phyloP scores from a whole-genome alignment of 805 yeast species.

The Debaryomyces prosopidis region DNA sequence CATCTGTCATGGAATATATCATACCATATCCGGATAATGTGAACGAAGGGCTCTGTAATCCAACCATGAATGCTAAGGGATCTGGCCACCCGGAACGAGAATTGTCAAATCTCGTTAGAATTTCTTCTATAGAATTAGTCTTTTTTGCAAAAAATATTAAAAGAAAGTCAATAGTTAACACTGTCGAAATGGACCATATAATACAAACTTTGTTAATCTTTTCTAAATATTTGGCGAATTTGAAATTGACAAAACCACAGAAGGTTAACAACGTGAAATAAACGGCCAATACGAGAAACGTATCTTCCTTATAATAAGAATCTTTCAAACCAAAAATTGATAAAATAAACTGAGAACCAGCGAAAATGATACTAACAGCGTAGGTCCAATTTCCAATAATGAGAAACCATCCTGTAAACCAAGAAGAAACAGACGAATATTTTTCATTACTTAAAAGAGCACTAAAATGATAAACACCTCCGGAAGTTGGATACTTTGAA shows the following conservation, averaged over 20 bases:
- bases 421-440: slow-evolving; percentile 59
- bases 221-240: slow-evolving; percentile 60
- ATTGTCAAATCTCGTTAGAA: slow-evolving; percentile 69
- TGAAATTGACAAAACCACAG: slow-evolving; percentile 64
- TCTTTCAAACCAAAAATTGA: slow-evolving; percentile 65
- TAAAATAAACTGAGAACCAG: slow-evolving; percentile 73
- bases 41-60: slow-evolving; percentile 75
- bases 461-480: slow-evolving; percentile 75
- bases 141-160: slow-evolving; percentile 56
- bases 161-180: slow-evolving; percentile 63
- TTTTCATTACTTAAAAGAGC: slow-evolving; percentile 64
- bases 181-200: slow-evolving; percentile 74
- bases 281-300: slow-evolving; percentile 54
- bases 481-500: slow-evolving; percentile 75
- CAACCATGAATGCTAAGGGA: slow-evolving; percentile 70
- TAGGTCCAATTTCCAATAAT: slow-evolving; percentile 77
- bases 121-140: slow-evolving; percentile 59
- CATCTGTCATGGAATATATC: slow-evolving; percentile 80
- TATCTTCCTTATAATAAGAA: slow-evolving; percentile 57
- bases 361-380: slow-evolving; percentile 70
- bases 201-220: slow-evolving; percentile 66
- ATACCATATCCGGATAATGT: slow-evolving; percentile 83
- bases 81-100: slow-evolving; percentile 76
- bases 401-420: slow-evolving; percentile 80
- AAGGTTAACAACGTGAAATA: slow-evolving; percentile 56